A percentile compares a stretch with the other conserved stretches of the same genome.
phyloP scores from a whole-genome alignment of 2,329 filamentous ascomycete genomes.

The Nemania sp. region DNA sequence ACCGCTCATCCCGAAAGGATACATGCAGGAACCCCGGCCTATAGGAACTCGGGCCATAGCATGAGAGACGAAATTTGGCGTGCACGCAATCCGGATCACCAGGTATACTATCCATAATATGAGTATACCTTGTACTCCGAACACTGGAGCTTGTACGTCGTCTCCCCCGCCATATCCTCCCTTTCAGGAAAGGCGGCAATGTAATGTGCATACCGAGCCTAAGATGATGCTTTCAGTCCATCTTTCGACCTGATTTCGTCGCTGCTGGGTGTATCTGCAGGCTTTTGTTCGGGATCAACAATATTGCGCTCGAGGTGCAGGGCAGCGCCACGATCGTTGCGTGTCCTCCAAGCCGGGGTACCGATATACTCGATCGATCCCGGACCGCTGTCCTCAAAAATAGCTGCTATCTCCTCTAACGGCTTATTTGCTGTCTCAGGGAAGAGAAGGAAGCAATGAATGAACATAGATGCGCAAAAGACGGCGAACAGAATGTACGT shows the following conservation, averaged over 20 bases:
- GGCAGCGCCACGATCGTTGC: slow-evolving; percentile 42
- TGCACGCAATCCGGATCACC: neutral
- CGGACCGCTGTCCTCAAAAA: slow-evolving; percentile 48
- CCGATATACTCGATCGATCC: slow-evolving; percentile 45
- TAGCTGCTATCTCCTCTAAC: slow-evolving; percentile 55
- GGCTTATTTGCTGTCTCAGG: slow-evolving; percentile 60
- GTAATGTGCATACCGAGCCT: neutral
- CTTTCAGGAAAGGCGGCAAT: neutral
- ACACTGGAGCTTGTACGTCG: too few species aligned
- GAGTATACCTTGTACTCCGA: too few species aligned
- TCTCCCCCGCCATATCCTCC: neutral
- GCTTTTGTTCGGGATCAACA: slow-evolving; percentile 42
- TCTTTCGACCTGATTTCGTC: neutral
- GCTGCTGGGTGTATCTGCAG: neutral
- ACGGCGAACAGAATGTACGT: slow-evolving; percentile 56
- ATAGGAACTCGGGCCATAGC: neutral
- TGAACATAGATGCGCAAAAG: slow-evolving; percentile 54
- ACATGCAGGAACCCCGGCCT: neutral
- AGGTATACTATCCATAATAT: too few species aligned
- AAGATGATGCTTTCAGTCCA: slow-evolving; percentile 1
- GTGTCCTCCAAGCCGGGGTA: slow-evolving; percentile 48
- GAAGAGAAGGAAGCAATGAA: slow-evolving; percentile 58
- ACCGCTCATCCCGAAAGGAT: slow-evolving; percentile 1
- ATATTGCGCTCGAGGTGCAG: slow-evolving; percentile 41
- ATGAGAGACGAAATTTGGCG: neutral